A percentile compares a stretch with the other conserved stretches of the same genome.
Conservation (phyloP, 257 asterid species). For the Plantago major region DNA sequence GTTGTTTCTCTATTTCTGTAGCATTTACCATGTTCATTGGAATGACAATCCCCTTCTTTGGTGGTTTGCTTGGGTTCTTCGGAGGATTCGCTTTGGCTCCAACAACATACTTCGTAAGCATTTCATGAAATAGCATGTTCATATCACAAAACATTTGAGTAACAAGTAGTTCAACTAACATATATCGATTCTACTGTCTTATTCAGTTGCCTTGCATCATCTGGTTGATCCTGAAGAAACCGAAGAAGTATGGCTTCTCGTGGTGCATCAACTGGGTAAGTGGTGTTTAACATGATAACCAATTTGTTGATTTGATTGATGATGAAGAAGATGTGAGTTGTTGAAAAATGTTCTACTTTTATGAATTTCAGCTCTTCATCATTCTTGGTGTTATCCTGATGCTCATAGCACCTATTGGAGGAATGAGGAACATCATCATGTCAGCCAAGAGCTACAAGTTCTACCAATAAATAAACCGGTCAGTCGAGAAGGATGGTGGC, state of each 20-base stretch:
- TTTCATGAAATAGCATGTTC: not conserved
- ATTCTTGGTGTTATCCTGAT: slow-evolving; percentile 41
- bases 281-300: not conserved
- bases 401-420: slow-evolving; percentile 62
- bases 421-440: slow-evolving; percentile 51
- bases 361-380: slow-evolving; percentile 43
- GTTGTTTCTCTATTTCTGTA: slow-evolving; percentile 9
- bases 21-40: slow-evolving; percentile 45
- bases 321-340: not conserved
- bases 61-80: slow-evolving; percentile 53
- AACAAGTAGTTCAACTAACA: too few species aligned
- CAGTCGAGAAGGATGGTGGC: not conserved
- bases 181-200: not conserved
- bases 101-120: slow-evolving; percentile 41
- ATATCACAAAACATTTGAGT: too few species aligned
- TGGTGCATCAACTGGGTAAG: slow-evolving; percentile 54
- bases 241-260: slow-evolving; percentile 35
- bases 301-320: not conserved
- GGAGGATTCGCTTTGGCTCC: slow-evolving; percentile 62
- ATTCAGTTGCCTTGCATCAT: slow-evolving; percentile 58
- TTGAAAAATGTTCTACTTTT: slow-evolving; percentile 2
- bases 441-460: slow-evolving; percentile 46
- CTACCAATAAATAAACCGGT: slow-evolving; percentile 44
- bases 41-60: slow-evolving; percentile 54
- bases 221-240: slow-evolving; percentile 42